Base-by-base conservation (phyloP, 257 asterid genomes). In the Leptodermis oblonga region DNA sequence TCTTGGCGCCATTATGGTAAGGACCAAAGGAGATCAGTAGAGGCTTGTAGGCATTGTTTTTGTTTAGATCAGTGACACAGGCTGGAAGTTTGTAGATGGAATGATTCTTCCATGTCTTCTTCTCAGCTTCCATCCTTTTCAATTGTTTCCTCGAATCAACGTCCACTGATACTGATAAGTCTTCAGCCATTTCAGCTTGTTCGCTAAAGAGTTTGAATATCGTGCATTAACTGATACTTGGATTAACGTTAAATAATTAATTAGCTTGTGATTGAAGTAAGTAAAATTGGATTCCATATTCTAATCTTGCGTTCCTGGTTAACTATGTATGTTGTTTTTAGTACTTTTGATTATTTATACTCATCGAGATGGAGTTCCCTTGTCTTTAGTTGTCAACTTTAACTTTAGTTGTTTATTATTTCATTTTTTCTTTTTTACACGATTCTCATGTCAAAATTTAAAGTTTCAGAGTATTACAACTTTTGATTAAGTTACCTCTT, bases 21-120 rank as follows among this genome's bases (percentile, higher is more conserved):
- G 92, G 89, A 2, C 92, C 89, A 1, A 86, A 62, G 1, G 89
- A 86, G 53, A 82, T 80, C 7, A 58, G 70, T 41, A 68, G 83
- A 7, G 92, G 92, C 46, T 41, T 65, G 80, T 84, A 84, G 11
- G 79, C 85, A 5, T 41, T n/a, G n/a, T n/a, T 25, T 56, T 39
- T 26, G 73, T 75, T 76, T 39, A 68, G 37, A 14, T 77, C 77
- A 6, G 82, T 60, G 5, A 83, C 82, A 5, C 56, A 60, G 1
- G 79, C 72, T 2, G 88, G 83, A 4, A 83, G 49, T 43, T 64
- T 51, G 72, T 83, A 86, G 58, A 86, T 83, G 74, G 80, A 83
- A 3, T 71, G 79, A 51, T 74, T 73, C 53, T 71, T 69, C 90
- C 90, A 85, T 7, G 31, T 74, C 3, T 39, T 49, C 4, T 75